Conservation (phyloP, 495 filamentous ascomycete species). For the Penicillium robsamsonii region DNA sequence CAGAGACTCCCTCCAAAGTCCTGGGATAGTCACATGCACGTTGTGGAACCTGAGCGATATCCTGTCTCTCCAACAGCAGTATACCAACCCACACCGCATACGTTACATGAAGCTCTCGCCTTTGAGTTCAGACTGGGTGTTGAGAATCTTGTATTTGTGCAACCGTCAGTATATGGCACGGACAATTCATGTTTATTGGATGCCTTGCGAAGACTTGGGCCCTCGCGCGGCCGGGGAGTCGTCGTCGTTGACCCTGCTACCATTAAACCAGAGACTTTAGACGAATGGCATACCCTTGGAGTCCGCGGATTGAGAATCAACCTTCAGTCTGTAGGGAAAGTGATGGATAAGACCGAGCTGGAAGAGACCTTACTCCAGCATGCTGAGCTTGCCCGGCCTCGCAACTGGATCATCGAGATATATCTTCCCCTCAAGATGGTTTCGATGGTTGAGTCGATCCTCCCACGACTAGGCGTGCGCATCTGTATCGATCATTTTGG, state of each 20-base stretch:
- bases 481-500: constrained; percentile 54
- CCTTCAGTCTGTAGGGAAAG: constrained; percentile 44
- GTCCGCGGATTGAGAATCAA: constrained; percentile 53
- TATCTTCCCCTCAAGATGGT: constrained; percentile 46
- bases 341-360: constrained; percentile 35
- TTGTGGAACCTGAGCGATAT: constrained; percentile 44
- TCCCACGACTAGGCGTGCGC: constrained; percentile 43
- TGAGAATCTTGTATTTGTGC: constrained; percentile 49
- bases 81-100: constrained; percentile 40
- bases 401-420: constrained; percentile 50
- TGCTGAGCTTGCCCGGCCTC: constrained; percentile 41
- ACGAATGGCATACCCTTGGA: constrained; percentile 47
- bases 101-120: constrained; percentile 37
- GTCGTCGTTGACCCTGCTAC: constrained; percentile 49
- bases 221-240: constrained; percentile 46
- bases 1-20: constrained; percentile 34
- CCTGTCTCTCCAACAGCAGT: constrained; percentile 36
- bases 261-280: constrained; percentile 32
- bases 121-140: constrained; percentile 43
- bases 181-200: constrained; percentile 54
- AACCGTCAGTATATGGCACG: constrained; percentile 51
- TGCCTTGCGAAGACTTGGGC: constrained; percentile 39
- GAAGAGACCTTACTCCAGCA: constrained; percentile 37
- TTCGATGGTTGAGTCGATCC: constrained; percentile 39
- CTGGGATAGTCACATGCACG: constrained; percentile 57